Evolutionary conservation across 1,284 basidiomycete genomes (phyloP), one percentile per base, ranked within the genome.

Genomic region (Sutorius eximius): DNA sequence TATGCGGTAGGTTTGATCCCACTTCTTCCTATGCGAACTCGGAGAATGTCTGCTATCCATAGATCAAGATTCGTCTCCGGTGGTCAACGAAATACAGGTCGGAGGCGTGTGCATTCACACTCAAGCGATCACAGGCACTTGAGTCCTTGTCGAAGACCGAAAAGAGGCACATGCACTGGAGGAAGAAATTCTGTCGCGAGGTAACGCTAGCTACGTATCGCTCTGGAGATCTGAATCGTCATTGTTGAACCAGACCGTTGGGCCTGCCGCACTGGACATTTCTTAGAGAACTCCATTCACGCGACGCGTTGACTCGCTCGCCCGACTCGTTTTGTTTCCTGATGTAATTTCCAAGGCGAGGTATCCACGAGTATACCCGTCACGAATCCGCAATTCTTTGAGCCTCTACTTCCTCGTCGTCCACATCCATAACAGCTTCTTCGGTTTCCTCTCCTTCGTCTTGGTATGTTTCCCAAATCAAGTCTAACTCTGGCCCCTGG

Each of bases 401-500:
- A 29, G 69, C 69, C 37, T 72, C 66, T 44, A 55, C 64, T 51
- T 70, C 68, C 29, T 69, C 67, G 18, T 70, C 68, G 13, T 70
- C 68, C 37, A 78, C 77, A 49, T 85, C 84, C 74, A 81, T 79
- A 40, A 77, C 77, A 48, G 74, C 75, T 57, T 81, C 77, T 53
- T 70, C 72, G n/a, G 71, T 71, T 32, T 75, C 73, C 37, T 80
- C 77, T 30, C 71, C 70, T 12, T 78, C 77, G 18, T 75, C 70
- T 57, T 85, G 82, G 65, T 85, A 91, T 20, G 85, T 78, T 54
- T 79, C 81, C 79, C 85, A 91, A 30, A 91, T 80, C 42, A 75
- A 77, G 57, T 92, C 89, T 43, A 82, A 77, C 62, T 89, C 86
- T 2, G 89, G 88, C 0, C 89, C 90, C 65, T 89, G 87, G 5